Evolutionary conservation across 805 yeast species (phyloP), one percentile per base, ranked within the genome.

Genomic region (Hyphopichia homilentoma): DNA sequence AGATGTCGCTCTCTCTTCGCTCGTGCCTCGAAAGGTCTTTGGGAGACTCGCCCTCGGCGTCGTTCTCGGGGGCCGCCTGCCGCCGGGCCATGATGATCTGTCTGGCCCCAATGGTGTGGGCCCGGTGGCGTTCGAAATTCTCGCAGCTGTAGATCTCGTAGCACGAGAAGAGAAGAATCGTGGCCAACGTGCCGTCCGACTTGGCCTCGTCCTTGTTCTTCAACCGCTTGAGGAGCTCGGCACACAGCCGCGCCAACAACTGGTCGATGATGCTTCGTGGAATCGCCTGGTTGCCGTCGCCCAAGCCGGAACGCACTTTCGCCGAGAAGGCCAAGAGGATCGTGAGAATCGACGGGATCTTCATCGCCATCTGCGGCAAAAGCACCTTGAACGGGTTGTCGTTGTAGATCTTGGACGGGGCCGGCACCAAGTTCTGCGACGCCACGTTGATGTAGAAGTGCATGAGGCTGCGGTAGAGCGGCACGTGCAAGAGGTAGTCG

Each of bases 331-430:
- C 72, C 18, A 82, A 52, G 9, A 82, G 39, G 1, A 82, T 60
- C 1, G 84, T 68, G 41, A 81, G 53, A 11, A 83, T 51, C 0
- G 83, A 72, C 4, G 76, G 73, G 36, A 72, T 66, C 16, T 68
- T 65, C 68, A 79, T 61, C 1, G 90, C 87, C 70, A 84, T 66
- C 43, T 73, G 74, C 0, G 93, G 90, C 8, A 84, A 54, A 6
- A 81, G 59, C 8, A 69, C 69, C 38, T 71, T 70, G 57, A 82
- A 83, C 0, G 94, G 94, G 44, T 81, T 79, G 11, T 73, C 76
- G 14, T 56, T 61, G 45, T 79, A 79, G 2, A 70, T 46, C 6
- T 62, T 50, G 3, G 72, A 61, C 7, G 85, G 85, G 0, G 84
- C 79, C 0, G 89, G 88, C 5, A 80, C 84, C 13, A 83, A 62